Evolutionary conservation across 768 basidiomycete genomes (phyloP), one percentile per base, ranked within the genome.

Genomic region (Lyophyllum atratum): DNA sequence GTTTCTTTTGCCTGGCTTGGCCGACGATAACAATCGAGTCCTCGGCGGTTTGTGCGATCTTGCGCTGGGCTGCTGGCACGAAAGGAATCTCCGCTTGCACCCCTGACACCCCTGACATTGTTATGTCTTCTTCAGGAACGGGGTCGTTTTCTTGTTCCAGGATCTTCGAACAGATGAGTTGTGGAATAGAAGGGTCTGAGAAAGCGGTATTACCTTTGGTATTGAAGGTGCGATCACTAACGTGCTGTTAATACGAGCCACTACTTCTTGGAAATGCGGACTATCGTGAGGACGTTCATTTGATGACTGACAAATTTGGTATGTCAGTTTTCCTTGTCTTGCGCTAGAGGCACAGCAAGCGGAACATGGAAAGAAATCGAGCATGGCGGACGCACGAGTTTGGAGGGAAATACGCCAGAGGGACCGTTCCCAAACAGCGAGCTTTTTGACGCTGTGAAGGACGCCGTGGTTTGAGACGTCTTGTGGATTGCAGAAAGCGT

Each of bases 1-100:
- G 79, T 67, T 89, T 89, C 74, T 85, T 85, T 67, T 80, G 76
- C 51, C 80, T 75, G 19, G 75, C 67, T 65, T 87, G 85, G 7
- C 90, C 90, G 17, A 92, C 89, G 14, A 89, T 79, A 6, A 92
- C 83, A 51, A 93, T 86, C 1, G 83, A 76, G 65, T 90, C 91
- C 44, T 86, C 84, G 29, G 73, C 72, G 28, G 65, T 42, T 34
- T 64, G 60, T 44, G 69, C 67, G 21, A 60, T 68, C 2, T 66
- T 70, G 19, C 93, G 83, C 64, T 85, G 80, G 0, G 82, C 71
- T 1, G 84, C 80, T 46, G 92, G 92, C 9, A 95, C 78, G 60
- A 87, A 95, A 1, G 93, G 85, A 7, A 94, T 82, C 70, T 93
- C 92, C 33, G 84, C 80, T 52, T 85, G 80, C 70, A 78, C 80